Evolutionary conservation across 352 stramenopile genomes (phyloP), one percentile per base, ranked within the genome.

Genomic region (Globisporangium perplexum): DNA sequence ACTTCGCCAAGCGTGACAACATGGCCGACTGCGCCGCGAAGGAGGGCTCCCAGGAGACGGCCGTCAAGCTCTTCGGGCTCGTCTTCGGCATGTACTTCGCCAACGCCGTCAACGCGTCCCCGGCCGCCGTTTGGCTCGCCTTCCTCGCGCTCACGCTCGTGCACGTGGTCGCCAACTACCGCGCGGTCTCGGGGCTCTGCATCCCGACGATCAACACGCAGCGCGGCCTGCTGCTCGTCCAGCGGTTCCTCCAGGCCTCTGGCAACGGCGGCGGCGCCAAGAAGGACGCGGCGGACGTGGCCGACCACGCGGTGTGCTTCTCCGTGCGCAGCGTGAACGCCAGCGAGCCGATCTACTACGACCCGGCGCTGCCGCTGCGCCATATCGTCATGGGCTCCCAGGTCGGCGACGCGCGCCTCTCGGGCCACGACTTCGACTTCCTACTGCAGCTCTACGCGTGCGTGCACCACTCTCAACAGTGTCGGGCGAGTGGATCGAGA

Each of bases 31-130:
- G 97, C 47, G 90, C 87, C 26, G 89, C 94, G 38, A 98, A 98
- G 65, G 96, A 98, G 72, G 91, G 84, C 0, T 97, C 93, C 0
- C 96, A 98, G 68, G 96, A 98, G 78, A 98, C 94, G 7, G 75
- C 95, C 0, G 93, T 98, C 7, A 98, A 91, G 59, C 74, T 98
- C 5, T 72, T 97, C 56, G 96, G 96, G 6, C 84, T 98, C 55
- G 54, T 96, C 18, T 83, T 91, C 38, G 93, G 74, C 62, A 91
- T 90, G 74, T 88, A 90, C 66, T 90, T 91, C 62, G 74, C 76
- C 49, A 87, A 83, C 59, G 74, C 71, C 22, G 72, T 90, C 36
- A 86, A 92, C 46, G 71, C 71, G 41, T 89, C 77, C 12, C 58
- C 60, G 36, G 61, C 60, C 46, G 75, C 77, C 1, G 68, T 90